These are phyloP conservation scores for Globisporangium cylindrosporum DNA, from an alignment of 352 stramenopile species.

Conservation along the genomic window DNA sequence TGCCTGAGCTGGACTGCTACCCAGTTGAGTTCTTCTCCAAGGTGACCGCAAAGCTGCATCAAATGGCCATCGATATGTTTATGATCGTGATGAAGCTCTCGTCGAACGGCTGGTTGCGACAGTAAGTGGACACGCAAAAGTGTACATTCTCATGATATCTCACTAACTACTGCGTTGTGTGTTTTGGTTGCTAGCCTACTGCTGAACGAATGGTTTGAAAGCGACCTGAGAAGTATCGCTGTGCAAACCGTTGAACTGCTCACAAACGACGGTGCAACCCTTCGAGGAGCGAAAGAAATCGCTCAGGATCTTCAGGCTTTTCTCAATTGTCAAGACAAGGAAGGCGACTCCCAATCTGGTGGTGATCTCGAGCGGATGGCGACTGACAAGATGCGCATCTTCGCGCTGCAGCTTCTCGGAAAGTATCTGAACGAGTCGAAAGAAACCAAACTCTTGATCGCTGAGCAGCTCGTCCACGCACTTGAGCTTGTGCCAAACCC, in stretches of 20 bases:
- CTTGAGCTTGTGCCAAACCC: constrained; percentile 9
- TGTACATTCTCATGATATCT: not conserved
- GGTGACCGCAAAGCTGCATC: constrained; percentile 18
- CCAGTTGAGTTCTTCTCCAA: constrained; percentile 26
- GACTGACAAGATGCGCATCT: not conserved
- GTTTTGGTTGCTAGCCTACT: constrained; percentile 18
- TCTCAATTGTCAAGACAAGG: not conserved
- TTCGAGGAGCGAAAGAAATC: constrained; percentile 23
- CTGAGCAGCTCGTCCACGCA: constrained; percentile 6
- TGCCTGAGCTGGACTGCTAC: constrained; percentile 52
- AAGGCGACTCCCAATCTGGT: not conserved
- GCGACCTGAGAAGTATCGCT: constrained; percentile 17
- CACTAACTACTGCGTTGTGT: constrained; percentile 2
- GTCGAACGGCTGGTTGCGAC: constrained; percentile 10
- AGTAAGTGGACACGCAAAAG: constrained; percentile 7
- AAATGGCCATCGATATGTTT: constrained; percentile 3
- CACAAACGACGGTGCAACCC: constrained; percentile 13
- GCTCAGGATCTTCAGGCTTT: constrained; percentile 11
- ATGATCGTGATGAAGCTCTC: constrained; percentile 8
- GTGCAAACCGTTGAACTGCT: constrained; percentile 16
- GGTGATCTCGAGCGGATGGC: not conserved
- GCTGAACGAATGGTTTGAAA: constrained; percentile 23
- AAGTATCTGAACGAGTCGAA: not conserved
- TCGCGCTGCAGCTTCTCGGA: constrained; percentile 11
- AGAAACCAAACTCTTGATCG: constrained; percentile 3